phyloP scores from a whole-genome alignment of 257 asterid genomes.

The Fraxinus cuspidata region DNA sequence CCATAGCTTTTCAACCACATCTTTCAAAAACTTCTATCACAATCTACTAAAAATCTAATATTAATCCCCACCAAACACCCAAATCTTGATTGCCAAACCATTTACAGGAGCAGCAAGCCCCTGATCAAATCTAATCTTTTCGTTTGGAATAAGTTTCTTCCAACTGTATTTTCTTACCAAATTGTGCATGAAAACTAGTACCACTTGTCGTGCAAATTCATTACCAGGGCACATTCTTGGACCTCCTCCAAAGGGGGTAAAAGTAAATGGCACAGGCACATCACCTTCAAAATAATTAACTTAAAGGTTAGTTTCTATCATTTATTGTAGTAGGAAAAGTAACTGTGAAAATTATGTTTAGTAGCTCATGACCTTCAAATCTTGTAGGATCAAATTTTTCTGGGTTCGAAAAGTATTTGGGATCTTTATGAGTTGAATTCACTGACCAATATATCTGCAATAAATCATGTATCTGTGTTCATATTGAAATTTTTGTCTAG shows the following conservation, averaged over 20 bases:
- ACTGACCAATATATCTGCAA: conserved; percentile 23
- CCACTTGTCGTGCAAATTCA: neutral
- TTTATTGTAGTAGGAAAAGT: too few species aligned
- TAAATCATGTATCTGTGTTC: neutral
- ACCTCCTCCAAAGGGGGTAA: conserved; percentile 2
- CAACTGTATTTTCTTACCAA: neutral
- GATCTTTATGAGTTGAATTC: conserved; percentile 20
- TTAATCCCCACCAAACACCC: too few species aligned
- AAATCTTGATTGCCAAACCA: neutral
- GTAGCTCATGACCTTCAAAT: neutral
- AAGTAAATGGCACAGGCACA: neutral
- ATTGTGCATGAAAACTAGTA: neutral
- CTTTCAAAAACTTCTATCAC: too few species aligned
- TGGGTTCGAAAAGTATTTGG: conserved; percentile 27
- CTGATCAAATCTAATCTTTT: neutral
- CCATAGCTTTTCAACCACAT: too few species aligned
- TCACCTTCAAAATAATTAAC: conserved; percentile 9
- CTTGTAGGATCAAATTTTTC: conserved; percentile 29
- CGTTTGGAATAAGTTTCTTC: neutral
- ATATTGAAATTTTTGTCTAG: too few species aligned
- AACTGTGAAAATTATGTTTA: too few species aligned
- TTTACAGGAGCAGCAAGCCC: neutral
- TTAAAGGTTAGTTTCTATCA: too few species aligned
- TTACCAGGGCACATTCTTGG: conserved; percentile 3
- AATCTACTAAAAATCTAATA: too few species aligned